These are phyloP conservation scores for Vishniacozyma victoriae DNA, from an alignment of 768 basidiomycete species.

Conservation along the genomic window DNA sequence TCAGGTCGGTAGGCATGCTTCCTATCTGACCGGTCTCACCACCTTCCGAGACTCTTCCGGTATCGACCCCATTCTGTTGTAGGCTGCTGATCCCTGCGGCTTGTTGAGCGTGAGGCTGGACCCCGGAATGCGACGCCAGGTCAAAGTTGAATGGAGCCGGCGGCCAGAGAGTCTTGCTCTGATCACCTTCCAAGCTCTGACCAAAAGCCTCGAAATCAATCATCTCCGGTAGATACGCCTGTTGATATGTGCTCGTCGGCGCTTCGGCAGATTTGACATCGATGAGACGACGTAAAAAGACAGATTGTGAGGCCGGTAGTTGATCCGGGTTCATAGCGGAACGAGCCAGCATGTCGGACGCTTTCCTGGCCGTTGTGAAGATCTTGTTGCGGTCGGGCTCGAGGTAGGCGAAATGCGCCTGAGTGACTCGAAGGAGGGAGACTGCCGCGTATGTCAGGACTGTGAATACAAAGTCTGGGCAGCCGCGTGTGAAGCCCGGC, in stretches of 20 bases:
- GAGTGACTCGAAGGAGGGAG: slow-evolving; percentile 18
- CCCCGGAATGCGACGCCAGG: too few relatives aligned
- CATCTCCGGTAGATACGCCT: background rate
- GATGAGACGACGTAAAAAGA: slow-evolving; percentile 18
- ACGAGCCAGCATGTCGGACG: slow-evolving; percentile 25
- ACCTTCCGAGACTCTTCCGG: too few relatives aligned
- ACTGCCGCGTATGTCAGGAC: slow-evolving; percentile 34
- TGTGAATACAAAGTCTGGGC: slow-evolving; percentile 30
- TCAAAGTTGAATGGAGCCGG: too few relatives aligned
- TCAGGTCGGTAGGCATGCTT: too few relatives aligned
- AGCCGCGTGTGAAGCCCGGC: slow-evolving; percentile 10
- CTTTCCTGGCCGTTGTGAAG: slow-evolving; percentile 6
- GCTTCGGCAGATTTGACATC: slow-evolving; percentile 4
- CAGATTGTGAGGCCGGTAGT: slow-evolving; percentile 14
- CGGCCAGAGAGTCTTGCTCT: background rate
- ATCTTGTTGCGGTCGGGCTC: slow-evolving; percentile 6
- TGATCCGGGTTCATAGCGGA: slow-evolving; percentile 19
- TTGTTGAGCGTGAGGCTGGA: background rate
- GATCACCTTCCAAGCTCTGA: background rate
- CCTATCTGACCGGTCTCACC: too few relatives aligned
- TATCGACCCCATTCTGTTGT: too few relatives aligned
- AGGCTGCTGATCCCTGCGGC: background rate
- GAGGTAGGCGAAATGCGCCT: slow-evolving; percentile 2
- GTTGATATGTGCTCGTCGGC: background rate
- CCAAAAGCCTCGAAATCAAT: slow-evolving; percentile 16